Base-by-base conservation (phyloP, 1,139 yeast genomes). In the Diutina scorzettiae region DNA sequence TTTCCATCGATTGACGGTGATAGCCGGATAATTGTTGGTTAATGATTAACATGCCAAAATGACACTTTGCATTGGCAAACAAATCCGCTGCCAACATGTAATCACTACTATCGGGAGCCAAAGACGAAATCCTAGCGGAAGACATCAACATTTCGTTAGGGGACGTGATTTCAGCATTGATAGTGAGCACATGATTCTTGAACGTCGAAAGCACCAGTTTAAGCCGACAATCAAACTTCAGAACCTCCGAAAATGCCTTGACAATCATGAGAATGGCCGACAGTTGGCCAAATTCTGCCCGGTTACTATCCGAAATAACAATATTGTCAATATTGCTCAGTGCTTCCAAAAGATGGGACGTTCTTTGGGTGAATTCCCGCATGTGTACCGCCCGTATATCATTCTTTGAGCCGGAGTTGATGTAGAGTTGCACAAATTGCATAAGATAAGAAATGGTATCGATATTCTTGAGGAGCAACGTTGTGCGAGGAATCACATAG, bases 311-410 rank as follows among this genome's bases (percentile, higher is more conserved):
- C 39, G 51, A 53, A 25, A 50, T 52, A 11, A 47, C 48, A 17
- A 45, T 43, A 17, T 52, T 57, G 7, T 45, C 20, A 6, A 37
- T 9, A 8, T 25, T 25, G 16, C 23, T 41, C 3, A 84, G 78
- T 1, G 83, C 84, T 50, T 77, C 84, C 43, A 80, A 64, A 42
- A 80, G 59, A 56, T 80, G 82, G 0, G 84, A 76, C 0, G 85
- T 79, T 56, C 87, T 65, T 40, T 81, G 79, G 2, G 81, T 73
- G 44, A 80, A 63, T 33, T 76, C 74, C 45, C 78, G 66, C 44
- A 78, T 57, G 49, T 78, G 78, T 6, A 78, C 58, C 1, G 80
- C 83, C 49, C 68, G 71, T 37, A 78, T 62, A 1, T 71, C 66
- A 7, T 63, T 46, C 8, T 53, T 51, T 5, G 55, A 45, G 18